Evolutionary conservation across 2,329 filamentous ascomycete genomes (phyloP), one percentile per base, ranked within the genome.

Genomic region (Chrysoporthe puriensis): DNA sequence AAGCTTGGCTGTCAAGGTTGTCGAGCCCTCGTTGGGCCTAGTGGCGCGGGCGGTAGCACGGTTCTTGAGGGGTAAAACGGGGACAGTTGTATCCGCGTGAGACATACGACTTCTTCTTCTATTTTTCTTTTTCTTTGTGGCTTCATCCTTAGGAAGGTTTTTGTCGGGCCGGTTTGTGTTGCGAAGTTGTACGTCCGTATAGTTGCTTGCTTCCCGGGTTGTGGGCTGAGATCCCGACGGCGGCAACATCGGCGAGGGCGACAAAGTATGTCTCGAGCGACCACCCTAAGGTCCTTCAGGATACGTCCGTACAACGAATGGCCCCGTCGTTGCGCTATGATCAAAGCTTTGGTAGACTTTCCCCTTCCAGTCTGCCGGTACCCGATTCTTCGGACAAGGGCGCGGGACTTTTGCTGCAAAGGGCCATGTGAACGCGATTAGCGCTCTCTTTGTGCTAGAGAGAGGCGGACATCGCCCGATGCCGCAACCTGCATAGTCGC

Each of bases 1-100:
- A 54, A 26, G 21, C 50, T 32, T 54, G 50, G 50, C 50, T 32
- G 50, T 54, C 50, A 54, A 54, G 50, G 36, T 42, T 60, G 57
- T 42, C 57, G 44, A 32, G 2, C 40, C 40, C 32, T 4, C 21
- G 36, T 60, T 44, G 36, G 40, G 57, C 9, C 40, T 60, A 60
- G 57, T 43, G 57, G 57, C 36, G 11, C 36, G 40, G 36, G 40
- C n/a, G 16, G n/a, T 60, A 42, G 40, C n/a, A 44, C 14, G 40
- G 13, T 11, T 13, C 9, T 34, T 32, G 50, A 54, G 26, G 21
- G 46, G 26, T 26, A 26, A 26, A 26, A 26, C 26, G 26, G 26
- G 21, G 21, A 32, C 36, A 13, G 50, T 54, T 54, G 50, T 21
- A 54, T 54, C 50, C 6, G 32, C 16, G 26, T 32, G 50, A 54